Base-by-base conservation (phyloP, 225 moss, liverwort and hornwort genomes). In the Rhytidiadelphus loreus region DNA sequence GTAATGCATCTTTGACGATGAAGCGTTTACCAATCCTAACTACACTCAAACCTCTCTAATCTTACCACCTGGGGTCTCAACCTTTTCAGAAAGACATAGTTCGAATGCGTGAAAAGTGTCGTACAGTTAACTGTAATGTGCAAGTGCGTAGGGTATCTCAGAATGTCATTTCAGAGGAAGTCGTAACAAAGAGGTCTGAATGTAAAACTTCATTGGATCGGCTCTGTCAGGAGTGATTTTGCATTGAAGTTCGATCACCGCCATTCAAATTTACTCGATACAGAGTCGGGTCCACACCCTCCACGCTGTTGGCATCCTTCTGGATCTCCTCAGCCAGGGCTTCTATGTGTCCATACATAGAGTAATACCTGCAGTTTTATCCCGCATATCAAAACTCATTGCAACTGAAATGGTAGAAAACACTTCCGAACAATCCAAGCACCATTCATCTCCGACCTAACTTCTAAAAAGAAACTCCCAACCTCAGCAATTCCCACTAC, bases 301-400 rank as follows among this genome's bases (percentile, higher is more conserved):
- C 89, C 22, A 94, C 94, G 58, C 91, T 90, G 81, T 58, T 92
- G 75, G 94, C 94, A 11, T 93, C 94, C 73, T 91, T 89, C 84
- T 89, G 90, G 28, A 94, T 94, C 88, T 91, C 93, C 84, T 43
- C 85, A 20, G 94, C 94, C 16, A 94, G 90, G 52, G 83, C 3
- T 74, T 90, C 94, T 26, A 94, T 60, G 81, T 94, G 94, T 20
- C 94, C 93, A 87, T 93, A 94, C 93, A 93, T 94, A 75, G 94
- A 94, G 74, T 94, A 94, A 73, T 94, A 92, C 63, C 94, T 94
- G 92, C 53, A 8, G 4, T 28, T 64, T 56, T 18, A 30, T 18
- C 50, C 30, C 85, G 2, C 41, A 58, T 4, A 69, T 70, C 69
- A 86, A 56, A 59, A 69, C 60, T 18, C 23, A 32, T 58, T 33